A percentile compares a stretch with the other conserved stretches of the same genome.
Evolutionary conservation across 2,329 filamentous ascomycete genomes (phyloP).

Genomic region (Ceratocystis lukuohia): DNA sequence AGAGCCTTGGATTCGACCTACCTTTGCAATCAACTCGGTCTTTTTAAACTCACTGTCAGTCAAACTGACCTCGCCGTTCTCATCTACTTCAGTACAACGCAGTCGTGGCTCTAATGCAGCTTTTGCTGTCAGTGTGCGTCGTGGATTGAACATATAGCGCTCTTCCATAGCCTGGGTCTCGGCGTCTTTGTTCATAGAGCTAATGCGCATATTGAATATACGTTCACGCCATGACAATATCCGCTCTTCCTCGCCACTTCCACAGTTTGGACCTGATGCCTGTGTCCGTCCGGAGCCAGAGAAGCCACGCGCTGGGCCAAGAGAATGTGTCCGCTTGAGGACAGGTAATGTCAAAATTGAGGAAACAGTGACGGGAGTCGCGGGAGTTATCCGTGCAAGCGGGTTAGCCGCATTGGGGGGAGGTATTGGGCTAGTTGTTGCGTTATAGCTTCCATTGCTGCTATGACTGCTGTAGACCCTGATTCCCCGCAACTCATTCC

Average conservation of each 20-base stretch:
- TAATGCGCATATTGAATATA: slow-evolving; percentile 17
- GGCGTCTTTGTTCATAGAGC: slow-evolving; percentile 17
- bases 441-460: background rate
- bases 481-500: slow-evolving; percentile 1
- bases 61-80: slow-evolving; percentile 78
- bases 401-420: background rate
- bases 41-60: slow-evolving; percentile 97
- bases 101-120: slow-evolving; percentile 73
- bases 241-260: slow-evolving; percentile 13
- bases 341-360: background rate
- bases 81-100: slow-evolving; percentile 89
- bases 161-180: slow-evolving; percentile 14
- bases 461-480: background rate
- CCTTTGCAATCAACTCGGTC: slow-evolving; percentile 89
- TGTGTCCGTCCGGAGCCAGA: background rate
- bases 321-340: background rate
- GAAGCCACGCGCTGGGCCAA: slow-evolving; percentile 5
- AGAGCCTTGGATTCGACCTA: slow-evolving; percentile 26
- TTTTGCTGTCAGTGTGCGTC: slow-evolving; percentile 50
- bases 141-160: slow-evolving; percentile 18
- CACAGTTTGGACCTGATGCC: background rate
- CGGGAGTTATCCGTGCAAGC: background rate
- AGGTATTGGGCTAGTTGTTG: background rate
- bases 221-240: slow-evolving; percentile 18
- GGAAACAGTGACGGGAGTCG: background rate